Evolutionary conservation across 2,329 filamentous ascomycete genomes (phyloP).

Genomic region (Botrytis squamosa): DNA sequence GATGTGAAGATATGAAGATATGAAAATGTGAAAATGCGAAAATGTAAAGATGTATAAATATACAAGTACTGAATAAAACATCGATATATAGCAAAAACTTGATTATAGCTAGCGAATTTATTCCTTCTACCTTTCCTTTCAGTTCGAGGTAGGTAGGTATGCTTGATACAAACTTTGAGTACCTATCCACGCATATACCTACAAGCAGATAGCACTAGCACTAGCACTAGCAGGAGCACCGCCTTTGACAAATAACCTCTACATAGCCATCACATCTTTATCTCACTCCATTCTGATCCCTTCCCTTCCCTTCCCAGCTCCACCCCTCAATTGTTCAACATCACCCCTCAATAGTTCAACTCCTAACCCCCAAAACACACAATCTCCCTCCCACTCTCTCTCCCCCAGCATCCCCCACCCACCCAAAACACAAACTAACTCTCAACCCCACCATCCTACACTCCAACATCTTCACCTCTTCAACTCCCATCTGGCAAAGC

Average conservation of each 20-base stretch:
- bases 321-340: background rate
- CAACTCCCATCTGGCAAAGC: constrained; percentile 41
- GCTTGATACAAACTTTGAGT: too few species aligned
- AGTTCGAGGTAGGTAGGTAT: too few species aligned
- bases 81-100: too few species aligned
- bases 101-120: too few species aligned
- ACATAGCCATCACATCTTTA: background rate
- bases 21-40: too few species aligned
- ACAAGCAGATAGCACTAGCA: background rate
- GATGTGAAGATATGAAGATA: too few species aligned
- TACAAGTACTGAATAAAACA: too few species aligned
- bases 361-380: constrained; percentile 12
- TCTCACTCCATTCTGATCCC: background rate
- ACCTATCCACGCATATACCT: background rate
- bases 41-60: too few species aligned
- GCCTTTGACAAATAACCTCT: too few species aligned
- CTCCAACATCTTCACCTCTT: constrained; percentile 50
- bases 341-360: background rate
- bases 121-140: too few species aligned
- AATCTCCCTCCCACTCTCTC: background rate
- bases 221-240: too few species aligned
- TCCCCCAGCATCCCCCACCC: constrained; percentile 41
- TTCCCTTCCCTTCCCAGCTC: background rate
- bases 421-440: constrained; percentile 55
- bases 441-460: constrained; percentile 52